Evolutionary conservation across 1,139 yeast species (phyloP).

Genomic region (Pichia sp.): DNA sequence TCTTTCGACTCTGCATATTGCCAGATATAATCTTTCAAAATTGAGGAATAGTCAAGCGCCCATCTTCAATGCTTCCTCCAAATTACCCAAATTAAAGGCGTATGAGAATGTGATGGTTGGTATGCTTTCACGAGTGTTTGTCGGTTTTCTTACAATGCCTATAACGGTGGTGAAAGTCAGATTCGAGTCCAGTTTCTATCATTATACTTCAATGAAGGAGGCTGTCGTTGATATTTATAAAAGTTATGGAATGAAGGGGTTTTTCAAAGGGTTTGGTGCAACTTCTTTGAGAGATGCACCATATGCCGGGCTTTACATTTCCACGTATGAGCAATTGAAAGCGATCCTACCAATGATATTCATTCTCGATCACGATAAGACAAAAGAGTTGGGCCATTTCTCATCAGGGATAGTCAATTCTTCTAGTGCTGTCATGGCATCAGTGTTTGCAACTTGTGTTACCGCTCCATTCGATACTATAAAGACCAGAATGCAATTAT

Average conservation of each 20-base stretch:
- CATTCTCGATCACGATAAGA: background rate
- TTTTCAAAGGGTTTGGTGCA: conserved; percentile 81
- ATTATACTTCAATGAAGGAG: conserved; percentile 56
- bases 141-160: conserved; percentile 94
- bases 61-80: conserved; percentile 24
- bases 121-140: conserved; percentile 68
- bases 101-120: conserved; percentile 71
- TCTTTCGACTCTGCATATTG: conserved; percentile 59
- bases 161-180: conserved; percentile 91
- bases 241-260: conserved; percentile 52
- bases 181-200: conserved; percentile 71
- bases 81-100: conserved; percentile 66
- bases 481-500: conserved; percentile 82
- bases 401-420: conserved; percentile 60
- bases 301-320: conserved; percentile 86
- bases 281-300: conserved; percentile 92
- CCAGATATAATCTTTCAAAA: conserved; percentile 47
- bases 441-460: conserved; percentile 71
- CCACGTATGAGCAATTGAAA: conserved; percentile 75
- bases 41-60: conserved; percentile 13
- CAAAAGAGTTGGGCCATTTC: conserved; percentile 25
- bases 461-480: conserved; percentile 96
- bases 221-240: conserved; percentile 54
- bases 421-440: conserved; percentile 64
- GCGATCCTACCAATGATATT: conserved; percentile 22